Percentiles rank a stretch among this genome's conserved stretches.
These are phyloP conservation scores for Lactifluus pinguis DNA, from an alignment of 768 basidiomycete genomes.

Conservation along the genomic window DNA sequence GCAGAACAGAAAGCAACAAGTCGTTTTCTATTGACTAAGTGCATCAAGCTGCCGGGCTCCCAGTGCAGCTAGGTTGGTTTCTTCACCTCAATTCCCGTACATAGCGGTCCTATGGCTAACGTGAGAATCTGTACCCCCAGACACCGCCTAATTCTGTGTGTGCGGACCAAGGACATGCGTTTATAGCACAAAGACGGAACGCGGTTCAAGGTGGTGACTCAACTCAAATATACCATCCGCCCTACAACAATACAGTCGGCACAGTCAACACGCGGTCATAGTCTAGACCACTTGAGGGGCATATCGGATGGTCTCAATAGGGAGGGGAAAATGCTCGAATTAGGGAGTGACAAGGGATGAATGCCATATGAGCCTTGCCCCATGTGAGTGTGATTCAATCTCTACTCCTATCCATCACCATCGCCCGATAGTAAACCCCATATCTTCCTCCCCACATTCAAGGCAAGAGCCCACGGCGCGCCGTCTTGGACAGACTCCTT, in stretches of 20 bases:
- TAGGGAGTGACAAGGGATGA: neutral
- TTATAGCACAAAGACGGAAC: neutral
- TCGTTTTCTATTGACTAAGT: neutral
- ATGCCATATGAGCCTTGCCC: neutral
- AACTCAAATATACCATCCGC: neutral
- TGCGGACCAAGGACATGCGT: neutral
- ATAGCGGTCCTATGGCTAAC: neutral
- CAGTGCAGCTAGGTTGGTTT: neutral
- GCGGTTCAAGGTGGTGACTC: neutral
- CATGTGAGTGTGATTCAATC: neutral
- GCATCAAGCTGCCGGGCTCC: neutral
- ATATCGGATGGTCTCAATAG: neutral
- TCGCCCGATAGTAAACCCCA: slow-evolving; percentile 24
- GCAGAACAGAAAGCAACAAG: neutral
- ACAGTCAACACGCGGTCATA: neutral
- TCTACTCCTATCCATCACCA: slow-evolving; percentile 11
- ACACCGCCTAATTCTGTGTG: neutral
- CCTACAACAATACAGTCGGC: neutral
- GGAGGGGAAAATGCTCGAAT: neutral
- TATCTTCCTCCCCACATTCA: slow-evolving; percentile 32
- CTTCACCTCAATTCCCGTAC: slow-evolving; percentile 7
- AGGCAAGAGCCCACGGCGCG: slow-evolving; percentile 44
- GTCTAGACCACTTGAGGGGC: neutral
- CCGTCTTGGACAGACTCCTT: slow-evolving; percentile 57
- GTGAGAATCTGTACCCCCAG: slow-evolving; percentile 9